phyloP scores from a whole-genome alignment of 73 alveolate species.

The Paramecium pentaurelia region DNA sequence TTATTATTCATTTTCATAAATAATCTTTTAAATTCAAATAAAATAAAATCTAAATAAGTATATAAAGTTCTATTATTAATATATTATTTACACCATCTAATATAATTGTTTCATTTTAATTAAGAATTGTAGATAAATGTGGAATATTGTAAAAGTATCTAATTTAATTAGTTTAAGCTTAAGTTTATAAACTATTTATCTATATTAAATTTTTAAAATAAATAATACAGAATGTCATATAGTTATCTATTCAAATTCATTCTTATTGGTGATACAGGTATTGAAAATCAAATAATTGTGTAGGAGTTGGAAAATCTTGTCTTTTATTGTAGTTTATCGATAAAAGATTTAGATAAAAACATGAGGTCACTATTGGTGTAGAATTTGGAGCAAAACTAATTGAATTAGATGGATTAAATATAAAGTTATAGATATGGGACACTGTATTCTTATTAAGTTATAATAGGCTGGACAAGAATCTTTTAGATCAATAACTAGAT shows the following conservation, averaged over 20 bases:
- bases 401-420: slow-evolving; percentile 72
- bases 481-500: slow-evolving; percentile 55
- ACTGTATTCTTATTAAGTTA: slow-evolving; percentile 1
- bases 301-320: slow-evolving; percentile 94
- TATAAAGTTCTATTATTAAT: too few relatives aligned
- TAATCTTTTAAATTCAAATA: too few relatives aligned
- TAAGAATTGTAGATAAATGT: too few relatives aligned
- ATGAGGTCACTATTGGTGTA: slow-evolving; percentile 95
- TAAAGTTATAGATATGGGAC: slow-evolving; percentile 76
- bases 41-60: too few relatives aligned
- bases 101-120: too few relatives aligned
- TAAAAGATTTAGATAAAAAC: slow-evolving; percentile 84
- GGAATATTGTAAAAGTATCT: not conserved
- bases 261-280: slow-evolving; percentile 88
- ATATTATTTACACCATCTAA: too few relatives aligned
- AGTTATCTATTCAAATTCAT: slow-evolving; percentile 81
- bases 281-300: not conserved
- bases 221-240: slow-evolving; percentile 50
- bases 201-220: not conserved
- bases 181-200: not conserved
- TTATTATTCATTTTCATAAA: too few relatives aligned
- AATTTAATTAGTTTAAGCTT: not conserved
- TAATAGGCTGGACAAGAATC: slow-evolving; percentile 66
- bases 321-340: slow-evolving; percentile 82
- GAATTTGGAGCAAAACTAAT: slow-evolving; percentile 94